These are phyloP conservation scores for Tuber melanosporum DNA, from an alignment of 495 filamentous ascomycete genomes.

Conservation along the genomic window DNA sequence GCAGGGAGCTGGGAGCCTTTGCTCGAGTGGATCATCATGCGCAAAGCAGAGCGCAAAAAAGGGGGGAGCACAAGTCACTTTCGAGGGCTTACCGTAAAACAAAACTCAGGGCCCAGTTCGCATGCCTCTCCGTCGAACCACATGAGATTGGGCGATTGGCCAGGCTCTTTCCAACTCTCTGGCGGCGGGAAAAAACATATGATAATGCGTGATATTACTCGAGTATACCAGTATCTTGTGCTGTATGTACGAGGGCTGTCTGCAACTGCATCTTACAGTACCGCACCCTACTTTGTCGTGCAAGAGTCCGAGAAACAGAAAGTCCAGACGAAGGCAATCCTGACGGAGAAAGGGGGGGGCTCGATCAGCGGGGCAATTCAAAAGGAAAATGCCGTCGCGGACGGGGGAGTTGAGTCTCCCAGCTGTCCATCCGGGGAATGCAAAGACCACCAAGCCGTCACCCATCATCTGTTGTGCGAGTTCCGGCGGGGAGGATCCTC, in stretches of 20 bases:
- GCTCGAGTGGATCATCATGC: neutral
- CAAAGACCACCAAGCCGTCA: neutral
- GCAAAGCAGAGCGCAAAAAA: neutral
- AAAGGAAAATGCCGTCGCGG: slow-evolving; percentile 1
- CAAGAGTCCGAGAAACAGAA: neutral
- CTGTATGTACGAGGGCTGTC: neutral
- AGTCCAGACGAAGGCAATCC: slow-evolving; percentile 1
- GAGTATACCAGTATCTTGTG: neutral
- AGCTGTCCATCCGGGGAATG: neutral
- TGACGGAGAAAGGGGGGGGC: neutral
- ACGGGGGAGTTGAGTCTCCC: neutral
- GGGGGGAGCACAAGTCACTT: neutral
- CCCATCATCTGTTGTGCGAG: neutral
- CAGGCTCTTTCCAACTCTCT: neutral
- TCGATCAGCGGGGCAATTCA: slow-evolving; percentile 1
- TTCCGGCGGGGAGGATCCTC: neutral
- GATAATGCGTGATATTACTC: neutral
- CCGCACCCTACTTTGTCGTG: neutral
- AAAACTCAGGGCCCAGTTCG: neutral
- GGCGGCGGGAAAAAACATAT: neutral
- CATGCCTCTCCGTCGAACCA: neutral
- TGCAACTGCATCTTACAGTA: neutral
- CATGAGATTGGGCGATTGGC: neutral
- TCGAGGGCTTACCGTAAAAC: neutral
- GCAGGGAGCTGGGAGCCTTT: neutral